phyloP scores from a whole-genome alignment of 148 eudicot genomes.

The Persicaria maculosa region DNA sequence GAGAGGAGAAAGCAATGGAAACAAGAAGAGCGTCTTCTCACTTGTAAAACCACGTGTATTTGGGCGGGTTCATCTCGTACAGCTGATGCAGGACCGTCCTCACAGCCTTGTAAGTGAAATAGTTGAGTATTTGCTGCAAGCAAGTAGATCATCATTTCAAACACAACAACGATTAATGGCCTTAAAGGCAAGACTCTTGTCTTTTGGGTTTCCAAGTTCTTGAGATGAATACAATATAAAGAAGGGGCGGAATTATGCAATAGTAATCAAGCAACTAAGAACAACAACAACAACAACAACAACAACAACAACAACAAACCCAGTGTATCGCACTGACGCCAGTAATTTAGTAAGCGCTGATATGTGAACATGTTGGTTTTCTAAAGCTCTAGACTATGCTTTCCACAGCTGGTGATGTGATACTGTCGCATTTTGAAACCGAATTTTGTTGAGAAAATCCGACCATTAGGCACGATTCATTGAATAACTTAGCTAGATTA shows the following conservation, averaged over 20 bases:
- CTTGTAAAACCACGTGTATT: conserved; percentile 91
- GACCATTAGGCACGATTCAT: neutral
- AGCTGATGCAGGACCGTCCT: conserved; percentile 91
- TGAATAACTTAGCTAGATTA: neutral
- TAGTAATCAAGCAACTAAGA: too few relatives aligned
- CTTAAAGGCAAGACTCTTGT: neutral
- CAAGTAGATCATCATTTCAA: conserved; percentile 8
- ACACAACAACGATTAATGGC: neutral
- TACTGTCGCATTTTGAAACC: neutral
- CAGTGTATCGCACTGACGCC: too few relatives aligned
- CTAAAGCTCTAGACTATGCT: neutral
- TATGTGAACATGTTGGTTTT: neutral
- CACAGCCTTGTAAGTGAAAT: conserved; percentile 91
- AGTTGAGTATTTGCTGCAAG: conserved; percentile 81
- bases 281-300: too few relatives aligned
- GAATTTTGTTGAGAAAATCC: neutral
- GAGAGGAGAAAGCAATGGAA: neutral
- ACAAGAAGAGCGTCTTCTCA: conserved; percentile 29
- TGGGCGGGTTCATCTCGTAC: conserved; percentile 86
- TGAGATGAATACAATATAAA: neutral
- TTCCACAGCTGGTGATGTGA: neutral
- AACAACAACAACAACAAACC: too few relatives aligned
- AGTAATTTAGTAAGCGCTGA: conserved; percentile 1
- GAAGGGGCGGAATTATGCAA: too few relatives aligned
- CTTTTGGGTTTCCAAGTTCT: neutral